Percentiles rank a stretch among this genome's conserved stretches.
phyloP scores from a whole-genome alignment of 108 stramenopile species.

The Bacterosira constricta region DNA sequence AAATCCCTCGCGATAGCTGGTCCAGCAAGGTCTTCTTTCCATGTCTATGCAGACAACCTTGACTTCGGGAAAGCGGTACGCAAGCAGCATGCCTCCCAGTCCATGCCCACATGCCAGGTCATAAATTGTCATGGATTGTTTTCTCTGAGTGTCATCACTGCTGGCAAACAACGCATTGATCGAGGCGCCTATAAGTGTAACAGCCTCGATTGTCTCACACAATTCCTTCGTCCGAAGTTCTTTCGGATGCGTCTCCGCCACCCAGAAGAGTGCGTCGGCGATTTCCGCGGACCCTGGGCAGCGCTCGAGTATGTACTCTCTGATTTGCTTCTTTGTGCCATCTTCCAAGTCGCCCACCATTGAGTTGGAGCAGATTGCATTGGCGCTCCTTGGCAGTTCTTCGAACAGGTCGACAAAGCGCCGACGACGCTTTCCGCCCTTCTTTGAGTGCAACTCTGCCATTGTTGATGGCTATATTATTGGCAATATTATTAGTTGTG shows the following conservation, averaged over 20 bases:
- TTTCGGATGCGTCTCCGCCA: neutral
- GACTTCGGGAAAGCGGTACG: slow-evolving; percentile 6
- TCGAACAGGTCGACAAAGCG: slow-evolving; percentile 6
- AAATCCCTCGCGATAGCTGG: slow-evolving; percentile 12
- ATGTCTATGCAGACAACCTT: slow-evolving; percentile 14
- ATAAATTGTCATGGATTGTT: slow-evolving; percentile 9
- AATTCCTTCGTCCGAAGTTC: slow-evolving; percentile 16
- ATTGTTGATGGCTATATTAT: no score
- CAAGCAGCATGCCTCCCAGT: neutral
- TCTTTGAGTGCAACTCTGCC: no score
- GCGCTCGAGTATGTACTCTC: slow-evolving; percentile 1
- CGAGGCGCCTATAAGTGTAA: slow-evolving; percentile 10
- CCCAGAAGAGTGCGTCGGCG: slow-evolving; percentile 15
- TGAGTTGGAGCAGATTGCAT: slow-evolving; percentile 19
- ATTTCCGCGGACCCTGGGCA: slow-evolving; percentile 13
- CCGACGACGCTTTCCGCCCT: slow-evolving; percentile 15
- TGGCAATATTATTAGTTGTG: no score
- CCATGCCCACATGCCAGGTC: slow-evolving; percentile 20
- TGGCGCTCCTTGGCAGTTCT: slow-evolving; percentile 4
- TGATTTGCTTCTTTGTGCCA: neutral
- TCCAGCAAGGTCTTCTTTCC: slow-evolving; percentile 17
- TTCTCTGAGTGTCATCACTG: neutral
- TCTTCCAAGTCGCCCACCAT: slow-evolving; percentile 3
- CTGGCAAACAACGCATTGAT: slow-evolving; percentile 17
- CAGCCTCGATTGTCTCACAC: slow-evolving; percentile 13